A percentile compares a stretch with the other conserved stretches of the same genome.
These are phyloP conservation scores for Canavalia gladiata DNA, from an alignment of 306 rosid genomes.

Conservation along the genomic window DNA sequence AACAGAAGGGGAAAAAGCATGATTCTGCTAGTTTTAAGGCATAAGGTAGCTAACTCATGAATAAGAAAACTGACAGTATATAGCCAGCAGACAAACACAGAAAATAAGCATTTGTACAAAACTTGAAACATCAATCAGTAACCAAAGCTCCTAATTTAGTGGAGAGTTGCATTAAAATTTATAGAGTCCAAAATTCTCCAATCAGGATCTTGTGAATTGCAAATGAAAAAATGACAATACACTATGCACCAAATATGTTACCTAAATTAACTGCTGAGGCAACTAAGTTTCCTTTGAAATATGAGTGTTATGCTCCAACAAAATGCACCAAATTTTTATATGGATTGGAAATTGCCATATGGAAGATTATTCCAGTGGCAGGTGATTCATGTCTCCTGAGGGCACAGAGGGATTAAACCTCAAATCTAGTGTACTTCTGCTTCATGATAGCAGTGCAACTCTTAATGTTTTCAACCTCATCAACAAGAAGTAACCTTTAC, in stretches of 20 bases:
- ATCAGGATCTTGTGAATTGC: background rate
- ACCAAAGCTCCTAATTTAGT: slow-evolving; percentile 29
- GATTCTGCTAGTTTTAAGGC: slow-evolving; percentile 22
- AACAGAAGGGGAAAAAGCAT: background rate
- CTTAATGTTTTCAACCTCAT: background rate
- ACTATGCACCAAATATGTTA: background rate
- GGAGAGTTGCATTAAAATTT: slow-evolving; percentile 4
- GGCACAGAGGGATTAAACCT: background rate
- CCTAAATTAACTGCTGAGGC: slow-evolving; percentile 11
- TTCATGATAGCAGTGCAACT: slow-evolving; percentile 3
- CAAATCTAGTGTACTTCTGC: slow-evolving; percentile 3
- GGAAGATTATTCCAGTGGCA: slow-evolving; percentile 4
- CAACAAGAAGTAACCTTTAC: background rate
- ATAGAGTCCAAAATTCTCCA: slow-evolving; percentile 15
- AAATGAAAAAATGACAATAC: slow-evolving; percentile 10
- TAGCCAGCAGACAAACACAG: slow-evolving; percentile 2
- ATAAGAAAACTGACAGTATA: slow-evolving; percentile 26
- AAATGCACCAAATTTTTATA: slow-evolving; percentile 20
- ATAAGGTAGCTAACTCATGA: background rate
- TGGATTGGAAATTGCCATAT: slow-evolving; percentile 8
- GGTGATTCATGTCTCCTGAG: background rate
- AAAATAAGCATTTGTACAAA: slow-evolving; percentile 28
- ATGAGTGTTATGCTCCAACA: slow-evolving; percentile 4
- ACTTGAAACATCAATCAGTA: slow-evolving; percentile 7
- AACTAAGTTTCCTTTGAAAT: slow-evolving; percentile 11